Evolutionary conservation across 2,329 filamentous ascomycete genomes (phyloP), one percentile per base, ranked within the genome.

Genomic region (Pseudogymnoascus sp.): DNA sequence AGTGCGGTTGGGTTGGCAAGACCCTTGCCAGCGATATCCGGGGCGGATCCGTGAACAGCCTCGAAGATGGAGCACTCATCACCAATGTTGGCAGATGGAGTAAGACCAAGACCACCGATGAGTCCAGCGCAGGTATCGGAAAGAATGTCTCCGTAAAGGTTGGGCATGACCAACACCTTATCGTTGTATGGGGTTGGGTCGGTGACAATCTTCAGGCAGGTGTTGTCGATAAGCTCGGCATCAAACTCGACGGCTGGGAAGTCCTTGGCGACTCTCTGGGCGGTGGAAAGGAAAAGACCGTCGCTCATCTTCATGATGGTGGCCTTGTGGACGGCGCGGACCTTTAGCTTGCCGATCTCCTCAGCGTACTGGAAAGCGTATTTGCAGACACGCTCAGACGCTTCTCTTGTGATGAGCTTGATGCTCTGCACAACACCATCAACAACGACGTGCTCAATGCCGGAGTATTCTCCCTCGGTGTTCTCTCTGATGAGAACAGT

Each of bases 231-330:
- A 69, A 99, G 86, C 85, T 99, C 95, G 71, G 91, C 91, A 75
- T 97, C 93, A 76, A 99, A 97, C 81, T 97, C 90, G 73, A 99
- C 91, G 71, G 88, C 83, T 67, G 95, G 95, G 86, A 90, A 99
- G 75, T 97, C 93, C 86, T 96, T 96, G 77, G 91, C 84, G 69
- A 99, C 86, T 66, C 95, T 85, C 70, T 87, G 82, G 71, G 89
- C 95, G 66, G 89, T 91, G 78, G 85, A 90, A 71, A 99, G 85
- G 88, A 99, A 99, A 66, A 99, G 90, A 81, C 95, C 95, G 78
- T 99, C 95, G 75, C 89, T 93, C 91, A 97, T 96, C 88, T 99
- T 99, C 95, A 99, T 99, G 82, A 99, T 99, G 75, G 95, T 97
- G 77, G 95, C 95, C 87, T 99, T 99, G 89, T 99, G 95, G 67